Evolutionary conservation across 768 basidiomycete species (phyloP), one percentile per base, ranked within the genome.

Genomic region (Pleurotus citrinopileatus): DNA sequence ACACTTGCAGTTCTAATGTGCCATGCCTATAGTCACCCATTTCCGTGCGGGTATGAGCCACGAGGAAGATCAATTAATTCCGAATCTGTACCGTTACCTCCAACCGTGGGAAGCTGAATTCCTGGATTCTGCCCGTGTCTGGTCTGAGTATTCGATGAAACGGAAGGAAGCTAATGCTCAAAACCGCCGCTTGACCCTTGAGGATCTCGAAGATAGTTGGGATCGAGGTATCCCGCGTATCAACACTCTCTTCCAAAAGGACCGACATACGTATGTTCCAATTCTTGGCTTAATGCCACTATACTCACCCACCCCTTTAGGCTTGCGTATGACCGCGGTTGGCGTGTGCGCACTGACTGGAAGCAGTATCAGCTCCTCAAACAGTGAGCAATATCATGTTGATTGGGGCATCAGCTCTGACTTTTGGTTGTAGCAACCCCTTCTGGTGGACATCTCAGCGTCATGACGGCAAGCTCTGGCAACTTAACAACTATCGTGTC

Each of bases 371-470:
- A 97, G 63, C 70, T 95, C 7, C 75, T 94, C 54, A 94, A 94
- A 68, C 89, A 94, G 91, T 91, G 59, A 61, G 87, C 22, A 46
- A 40, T 12, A 23, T 54, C 27, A 17, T 6, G 4, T 29, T 22
- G 36, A 10, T n/a, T 52, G 44, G 19, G 26, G 48, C 54, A 22
- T 58, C 9, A 23, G 6, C 28, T 42, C 55, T 38, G 54, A 53
- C 52, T 23, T 46, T 52, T 48, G 60, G 51, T 59, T 54, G 3
- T 59, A 91, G 89, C 67, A 97, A 97, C 65, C 97, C 96, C 0
- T 98, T 98, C 84, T 94, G 92, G 92, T 99, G 97, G 97, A 98
- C 96, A 6, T 94, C 90, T 6, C 95, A 98, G 66, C 84, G 97
- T 4, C 96, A 97, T 58, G 94, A 96, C 60, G 94, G 92, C 44